Evolutionary conservation across 257 asterid genomes (phyloP).

Genomic region (Rhazya stricta): DNA sequence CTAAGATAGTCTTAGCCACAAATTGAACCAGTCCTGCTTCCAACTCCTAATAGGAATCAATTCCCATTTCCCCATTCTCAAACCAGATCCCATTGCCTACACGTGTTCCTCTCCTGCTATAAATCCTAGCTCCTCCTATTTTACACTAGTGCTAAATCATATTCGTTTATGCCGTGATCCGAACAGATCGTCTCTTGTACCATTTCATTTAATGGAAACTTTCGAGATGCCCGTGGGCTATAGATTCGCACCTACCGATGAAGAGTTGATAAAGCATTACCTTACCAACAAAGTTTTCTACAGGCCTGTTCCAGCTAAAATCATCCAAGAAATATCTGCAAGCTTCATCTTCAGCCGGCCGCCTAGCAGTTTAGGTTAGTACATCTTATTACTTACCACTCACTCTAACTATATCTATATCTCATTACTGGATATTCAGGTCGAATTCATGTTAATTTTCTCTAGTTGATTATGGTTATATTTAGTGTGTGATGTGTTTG

Average conservation of each 20-base stretch:
- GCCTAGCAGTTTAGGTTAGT: slow-evolving; percentile 23
- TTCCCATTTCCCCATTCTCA: background rate
- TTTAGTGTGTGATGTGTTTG: background rate
- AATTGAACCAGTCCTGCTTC: background rate
- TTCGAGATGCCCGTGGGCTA: slow-evolving; percentile 24
- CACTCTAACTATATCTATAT: background rate
- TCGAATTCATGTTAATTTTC: too few relatives aligned
- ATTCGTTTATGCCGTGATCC: background rate
- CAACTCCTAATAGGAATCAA: slow-evolving; percentile 7
- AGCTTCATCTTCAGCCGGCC: slow-evolving; percentile 7
- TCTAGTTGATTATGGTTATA: background rate
- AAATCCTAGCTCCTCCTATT: background rate
- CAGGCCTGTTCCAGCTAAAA: slow-evolving; percentile 3
- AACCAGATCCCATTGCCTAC: background rate
- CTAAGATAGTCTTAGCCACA: slow-evolving; percentile 4
- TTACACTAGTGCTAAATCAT: background rate
- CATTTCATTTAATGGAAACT: background rate
- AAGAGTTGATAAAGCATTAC: slow-evolving; percentile 20
- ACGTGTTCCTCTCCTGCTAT: background rate
- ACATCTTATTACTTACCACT: background rate
- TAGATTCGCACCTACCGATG: slow-evolving; percentile 32
- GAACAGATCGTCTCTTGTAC: too few relatives aligned
- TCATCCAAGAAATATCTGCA: slow-evolving; percentile 18
- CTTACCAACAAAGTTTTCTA: slow-evolving; percentile 18
- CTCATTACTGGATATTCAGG: too few relatives aligned